These are phyloP conservation scores for Myxozyma nipponensis DNA, from an alignment of 805 yeast species.

Conservation along the genomic window DNA sequence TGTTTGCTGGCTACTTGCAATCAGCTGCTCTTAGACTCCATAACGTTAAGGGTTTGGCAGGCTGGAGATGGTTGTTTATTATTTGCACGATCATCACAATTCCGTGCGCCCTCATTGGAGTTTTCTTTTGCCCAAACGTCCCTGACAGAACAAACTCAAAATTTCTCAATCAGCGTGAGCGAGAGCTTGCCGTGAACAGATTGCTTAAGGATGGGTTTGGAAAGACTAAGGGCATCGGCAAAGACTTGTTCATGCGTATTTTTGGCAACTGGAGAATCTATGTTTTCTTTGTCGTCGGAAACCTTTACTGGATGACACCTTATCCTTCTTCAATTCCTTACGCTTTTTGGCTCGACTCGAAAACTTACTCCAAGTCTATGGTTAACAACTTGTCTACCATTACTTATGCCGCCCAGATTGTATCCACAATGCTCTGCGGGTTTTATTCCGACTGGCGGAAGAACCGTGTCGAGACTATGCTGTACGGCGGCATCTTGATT, in stretches of 20 bases:
- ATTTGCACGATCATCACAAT: constrained; percentile 60
- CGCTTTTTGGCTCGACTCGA: constrained; percentile 17
- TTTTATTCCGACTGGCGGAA: constrained; percentile 44
- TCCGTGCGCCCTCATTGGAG: constrained; percentile 55
- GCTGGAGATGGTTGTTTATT: constrained; percentile 74
- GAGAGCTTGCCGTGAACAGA: constrained; percentile 48
- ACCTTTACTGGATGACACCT: constrained; percentile 25
- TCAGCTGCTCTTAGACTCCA: constrained; percentile 50
- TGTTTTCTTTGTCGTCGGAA: constrained; percentile 17
- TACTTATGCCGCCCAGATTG: constrained; percentile 57
- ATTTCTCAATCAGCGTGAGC: constrained; percentile 55
- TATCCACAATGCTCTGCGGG: constrained; percentile 35
- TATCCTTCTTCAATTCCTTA: constrained; percentile 18
- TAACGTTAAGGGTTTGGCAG: constrained; percentile 51
- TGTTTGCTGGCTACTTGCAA: constrained; percentile 61
- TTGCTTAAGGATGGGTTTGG: constrained; percentile 30
- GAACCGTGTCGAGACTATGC: constrained; percentile 17
- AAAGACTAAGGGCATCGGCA: constrained; percentile 15
- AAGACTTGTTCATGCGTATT: constrained; percentile 13
- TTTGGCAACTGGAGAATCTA: constrained; percentile 21
- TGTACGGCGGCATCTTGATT: constrained; percentile 17
- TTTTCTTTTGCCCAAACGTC: constrained; percentile 60
- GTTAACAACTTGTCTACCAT: constrained; percentile 49
- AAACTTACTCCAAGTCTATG: constrained; percentile 1
- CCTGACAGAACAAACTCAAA: constrained; percentile 54